A percentile compares a stretch with the other conserved stretches of the same genome.
Conservation (phyloP, 768 basidiomycete genomes). For the Tylopilus rubrobrunneus region DNA sequence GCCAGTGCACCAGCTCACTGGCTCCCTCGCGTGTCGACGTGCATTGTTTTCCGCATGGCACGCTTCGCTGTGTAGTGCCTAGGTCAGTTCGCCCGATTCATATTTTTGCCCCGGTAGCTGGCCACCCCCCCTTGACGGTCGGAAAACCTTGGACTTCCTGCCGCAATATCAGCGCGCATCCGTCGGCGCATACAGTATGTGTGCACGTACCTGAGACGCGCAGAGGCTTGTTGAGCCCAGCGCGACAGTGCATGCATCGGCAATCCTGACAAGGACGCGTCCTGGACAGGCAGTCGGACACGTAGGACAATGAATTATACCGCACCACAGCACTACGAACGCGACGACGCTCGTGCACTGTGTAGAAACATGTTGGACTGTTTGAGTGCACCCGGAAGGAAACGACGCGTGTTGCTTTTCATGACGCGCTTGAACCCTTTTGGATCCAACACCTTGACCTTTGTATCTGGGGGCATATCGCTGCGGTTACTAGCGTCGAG, state of each 20-base stretch:
- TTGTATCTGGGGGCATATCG: conserved; percentile 47
- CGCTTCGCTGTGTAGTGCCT: too few species aligned
- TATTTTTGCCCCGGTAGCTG: conserved; percentile 62
- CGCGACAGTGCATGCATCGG: conserved; percentile 85
- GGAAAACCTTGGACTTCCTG: conserved; percentile 88
- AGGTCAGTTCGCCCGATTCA: conserved; percentile 64
- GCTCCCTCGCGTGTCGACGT: too few species aligned
- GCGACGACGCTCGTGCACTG: conserved; percentile 79
- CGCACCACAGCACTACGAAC: conserved; percentile 95
- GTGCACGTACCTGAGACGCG: conserved; percentile 65
- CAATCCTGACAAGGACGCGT: conserved; percentile 51
- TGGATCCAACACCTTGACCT: conserved; percentile 71
- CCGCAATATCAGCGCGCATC: neutral
- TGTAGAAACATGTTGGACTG: neutral
- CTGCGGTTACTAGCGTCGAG: conserved; percentile 41
- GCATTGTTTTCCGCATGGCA: too few species aligned
- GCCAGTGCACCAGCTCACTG: too few species aligned
- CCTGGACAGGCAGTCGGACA: neutral
- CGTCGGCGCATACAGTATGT: too few species aligned
- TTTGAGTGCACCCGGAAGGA: neutral
- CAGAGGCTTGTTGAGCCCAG: conserved; percentile 70
- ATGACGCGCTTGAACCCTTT: conserved; percentile 69
- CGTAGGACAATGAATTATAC: conserved; percentile 44
- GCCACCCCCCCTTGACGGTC: conserved; percentile 81
- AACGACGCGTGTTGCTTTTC: conserved; percentile 47